Evolutionary conservation across 73 alveolate species (phyloP), one percentile per base, ranked within the genome.

Genomic region (Uronychia binucleata): DNA sequence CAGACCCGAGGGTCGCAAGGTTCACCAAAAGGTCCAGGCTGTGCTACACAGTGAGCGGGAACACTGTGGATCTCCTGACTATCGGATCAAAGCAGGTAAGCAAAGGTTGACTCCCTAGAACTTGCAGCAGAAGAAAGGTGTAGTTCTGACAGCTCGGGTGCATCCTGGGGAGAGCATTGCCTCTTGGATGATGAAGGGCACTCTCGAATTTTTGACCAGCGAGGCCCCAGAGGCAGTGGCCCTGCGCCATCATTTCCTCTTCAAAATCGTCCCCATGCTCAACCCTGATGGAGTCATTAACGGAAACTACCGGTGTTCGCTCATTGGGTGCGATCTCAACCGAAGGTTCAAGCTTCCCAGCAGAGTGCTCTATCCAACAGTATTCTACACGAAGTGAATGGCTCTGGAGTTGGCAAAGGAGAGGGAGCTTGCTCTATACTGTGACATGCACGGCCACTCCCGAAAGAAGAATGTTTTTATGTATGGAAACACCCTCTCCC

Each of bases 281-380:
- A 94, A 94, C 82, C 93, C 93, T 5, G 98, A 94, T 86, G 98
- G 98, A 5, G 98, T 94, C 0, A 91, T 94, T 67, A 88, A 91
- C 57, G 98, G 98, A 1, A 94, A 94, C 84, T 91, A 92, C 28
- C 74, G 98, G 77, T 88, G 95, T 67, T 88, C 95, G 28, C 75
- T 94, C 32, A 88, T 95, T 33, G 98, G 98, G 46, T 88, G 95
- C 78, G 98, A 94, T 74, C 85, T 94, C 75, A 94, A 94, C 85
- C 78, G 98, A 84, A 78, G 96, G 60, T 94, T 96, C 95, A 89
- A 79, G 77, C 57, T 74, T 31, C 96, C 98, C 27, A 84, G 91
- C 59, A 80, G 83, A 78, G 81, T 76, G 57, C 84, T 94, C 59
- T 93, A 94, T 91, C 96, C 98, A 13, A 91, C 92, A 74, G 75